phyloP scores from a whole-genome alignment of 768 basidiomycete genomes.

The Pulveroboletus sp. region DNA sequence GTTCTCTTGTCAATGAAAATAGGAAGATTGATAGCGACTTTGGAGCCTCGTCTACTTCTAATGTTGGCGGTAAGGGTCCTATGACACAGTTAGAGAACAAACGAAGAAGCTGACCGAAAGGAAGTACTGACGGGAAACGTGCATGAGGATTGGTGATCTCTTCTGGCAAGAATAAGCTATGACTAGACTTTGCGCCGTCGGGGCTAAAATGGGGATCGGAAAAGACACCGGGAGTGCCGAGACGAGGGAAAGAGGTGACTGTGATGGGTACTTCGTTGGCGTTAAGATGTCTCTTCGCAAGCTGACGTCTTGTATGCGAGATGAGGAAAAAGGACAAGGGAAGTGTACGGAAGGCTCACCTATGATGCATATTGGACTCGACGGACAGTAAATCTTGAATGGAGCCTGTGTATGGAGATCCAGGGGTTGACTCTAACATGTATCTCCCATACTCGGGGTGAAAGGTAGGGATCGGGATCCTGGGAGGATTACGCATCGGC shows the following conservation, averaged over 20 bases:
- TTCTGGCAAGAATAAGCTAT: constrained; percentile 91
- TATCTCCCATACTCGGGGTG: constrained; percentile 98
- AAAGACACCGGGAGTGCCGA: constrained; percentile 86
- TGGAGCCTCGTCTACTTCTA: constrained; percentile 81
- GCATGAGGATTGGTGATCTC: constrained; percentile 97
- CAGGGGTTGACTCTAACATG: constrained; percentile 98
- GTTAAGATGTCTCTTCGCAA: constrained; percentile 80
- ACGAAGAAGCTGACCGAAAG: constrained; percentile 6
- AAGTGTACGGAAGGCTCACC: constrained; percentile 39
- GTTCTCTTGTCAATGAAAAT: constrained; percentile 86
- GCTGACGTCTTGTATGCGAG: constrained; percentile 54
- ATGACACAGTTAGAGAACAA: constrained; percentile 14
- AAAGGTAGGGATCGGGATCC: constrained; percentile 78
- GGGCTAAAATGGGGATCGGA: constrained; percentile 87
- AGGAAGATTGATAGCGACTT: constrained; percentile 93
- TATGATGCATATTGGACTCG: constrained; percentile 91
- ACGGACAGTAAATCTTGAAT: constrained; percentile 84
- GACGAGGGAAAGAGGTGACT: constrained; percentile 89
- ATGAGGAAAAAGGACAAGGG: constrained; percentile 5
- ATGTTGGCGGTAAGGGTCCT: constrained; percentile 99
- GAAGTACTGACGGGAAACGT: constrained; percentile 84
- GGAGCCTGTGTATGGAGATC: constrained; percentile 87
- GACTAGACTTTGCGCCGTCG: constrained; percentile 72
- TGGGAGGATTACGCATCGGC: constrained; percentile 25
- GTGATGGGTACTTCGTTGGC: constrained; percentile 87